phyloP scores from a whole-genome alignment of 305 asterid genomes.

The Coffea humblotiana region DNA sequence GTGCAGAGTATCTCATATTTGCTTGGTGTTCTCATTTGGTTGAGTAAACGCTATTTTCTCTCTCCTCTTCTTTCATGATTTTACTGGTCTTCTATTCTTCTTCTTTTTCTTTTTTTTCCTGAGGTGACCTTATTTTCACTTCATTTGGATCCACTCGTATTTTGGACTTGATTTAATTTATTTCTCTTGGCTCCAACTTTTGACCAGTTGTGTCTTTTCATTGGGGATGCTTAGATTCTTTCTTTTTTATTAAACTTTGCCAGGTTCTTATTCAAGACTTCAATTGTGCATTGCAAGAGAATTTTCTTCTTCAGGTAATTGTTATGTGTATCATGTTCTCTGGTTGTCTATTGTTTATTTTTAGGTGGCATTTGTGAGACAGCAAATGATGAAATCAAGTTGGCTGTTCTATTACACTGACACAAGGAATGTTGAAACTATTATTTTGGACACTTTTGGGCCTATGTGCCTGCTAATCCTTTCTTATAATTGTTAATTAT shows the following conservation, averaged over 20 bases:
- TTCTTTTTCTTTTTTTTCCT: not conserved
- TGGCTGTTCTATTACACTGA: not conserved
- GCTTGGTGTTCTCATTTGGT: not conserved
- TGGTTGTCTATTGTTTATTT: not conserved
- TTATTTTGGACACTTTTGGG: not conserved
- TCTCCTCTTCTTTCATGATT: not conserved
- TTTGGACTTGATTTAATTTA: not conserved
- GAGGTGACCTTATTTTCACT: not conserved
- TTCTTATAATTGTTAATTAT: conserved; percentile 4
- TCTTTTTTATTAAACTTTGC: conserved; percentile 19
- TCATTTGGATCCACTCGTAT: not conserved
- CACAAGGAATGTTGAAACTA: not conserved
- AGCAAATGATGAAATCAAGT: not conserved
- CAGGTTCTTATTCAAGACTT: conserved; percentile 93
- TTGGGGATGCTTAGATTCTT: conserved; percentile 15
- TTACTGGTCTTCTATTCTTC: not conserved
- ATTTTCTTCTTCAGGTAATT: conserved; percentile 88
- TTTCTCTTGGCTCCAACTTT: not conserved
- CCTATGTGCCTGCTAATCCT: not conserved
- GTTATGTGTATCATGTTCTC: conserved; percentile 16
- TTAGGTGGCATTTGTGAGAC: not conserved
- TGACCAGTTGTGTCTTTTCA: not conserved
- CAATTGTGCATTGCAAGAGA: conserved; percentile 96
- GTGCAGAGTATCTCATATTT: not conserved
- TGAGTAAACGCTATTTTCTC: not conserved